These are phyloP conservation scores for Penicillium argentinense DNA, from an alignment of 495 filamentous ascomycete species.

Conservation along the genomic window DNA sequence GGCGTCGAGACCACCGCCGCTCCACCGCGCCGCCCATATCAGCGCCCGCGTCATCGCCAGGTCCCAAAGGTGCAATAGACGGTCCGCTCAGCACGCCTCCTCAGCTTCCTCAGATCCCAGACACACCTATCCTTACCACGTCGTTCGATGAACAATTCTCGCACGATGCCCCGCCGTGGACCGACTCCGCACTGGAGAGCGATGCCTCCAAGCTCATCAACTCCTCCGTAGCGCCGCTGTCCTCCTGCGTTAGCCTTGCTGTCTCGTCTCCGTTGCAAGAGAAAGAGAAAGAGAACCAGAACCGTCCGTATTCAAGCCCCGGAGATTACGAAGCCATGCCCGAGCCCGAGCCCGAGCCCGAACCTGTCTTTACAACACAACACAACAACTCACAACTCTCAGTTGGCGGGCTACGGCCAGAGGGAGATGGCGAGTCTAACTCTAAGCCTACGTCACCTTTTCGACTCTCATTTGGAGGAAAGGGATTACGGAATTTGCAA, in stretches of 20 bases:
- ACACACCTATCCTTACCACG: slow-evolving; percentile 28
- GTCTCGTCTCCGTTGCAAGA: slow-evolving; percentile 29
- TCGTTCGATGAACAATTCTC: slow-evolving; percentile 19
- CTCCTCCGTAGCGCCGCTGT: slow-evolving; percentile 26
- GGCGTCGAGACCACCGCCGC: slow-evolving; percentile 48
- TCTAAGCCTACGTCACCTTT: slow-evolving; percentile 40
- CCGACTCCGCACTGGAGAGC: slow-evolving; percentile 23
- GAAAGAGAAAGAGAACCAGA: slow-evolving; percentile 27
- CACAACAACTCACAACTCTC: slow-evolving; percentile 33
- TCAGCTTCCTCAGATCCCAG: slow-evolving; percentile 35
- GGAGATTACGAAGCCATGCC: slow-evolving; percentile 28
- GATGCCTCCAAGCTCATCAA: slow-evolving; percentile 29
- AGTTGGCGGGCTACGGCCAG: slow-evolving; percentile 18
- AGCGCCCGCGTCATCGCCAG: slow-evolving; percentile 25
- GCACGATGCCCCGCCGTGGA: slow-evolving; percentile 15
- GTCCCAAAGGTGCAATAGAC: slow-evolving; percentile 16
- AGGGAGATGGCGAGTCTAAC: slow-evolving; percentile 30
- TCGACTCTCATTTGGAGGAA: slow-evolving; percentile 34
- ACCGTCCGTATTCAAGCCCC: slow-evolving; percentile 37
- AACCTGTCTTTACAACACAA: slow-evolving; percentile 23
- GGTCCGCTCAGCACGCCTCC: slow-evolving; percentile 30
- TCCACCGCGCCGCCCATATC: slow-evolving; percentile 36
- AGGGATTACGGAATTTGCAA: slow-evolving; percentile 25
- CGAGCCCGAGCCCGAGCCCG: slow-evolving; percentile 4
- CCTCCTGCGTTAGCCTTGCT: slow-evolving; percentile 33